Base-by-base conservation (phyloP, 805 yeast species). In the Cyberlindnera bimundalis region DNA sequence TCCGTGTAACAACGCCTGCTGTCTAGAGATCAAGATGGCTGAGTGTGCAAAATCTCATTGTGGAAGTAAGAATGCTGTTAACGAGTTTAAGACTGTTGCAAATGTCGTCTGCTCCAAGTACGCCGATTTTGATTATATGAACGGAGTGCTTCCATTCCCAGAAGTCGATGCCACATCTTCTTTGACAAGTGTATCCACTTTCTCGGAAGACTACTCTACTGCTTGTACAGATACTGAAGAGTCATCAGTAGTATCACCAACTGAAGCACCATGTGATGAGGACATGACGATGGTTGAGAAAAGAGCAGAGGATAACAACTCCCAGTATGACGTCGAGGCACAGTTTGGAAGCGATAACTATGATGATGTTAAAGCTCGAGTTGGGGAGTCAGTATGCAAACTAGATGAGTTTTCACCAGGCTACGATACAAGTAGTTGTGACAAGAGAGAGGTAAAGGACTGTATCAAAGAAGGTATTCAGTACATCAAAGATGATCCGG, bases 1-100 rank as follows among this genome's bases (percentile, higher is more conserved):
- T 27, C 43, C 45, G 0, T 55, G 59, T 26, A 53, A 53, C 33
- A 44, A 38, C 26, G 59, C 59, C 6, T 55, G 59, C 34, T 55
- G 59, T 39, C 47, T 49, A 13, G 51, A 52, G 33, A 49, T 45
- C 9, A 39, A 48, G 26, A 53, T 53, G 58, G 55, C 49, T 1
- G 33, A 46, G 24, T 55, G 59, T 41, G 54, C 59, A 2, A 40
- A 45, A 24, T 33, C 46, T 0, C 50, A 50, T 20, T 55, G 59
- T 31, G 36, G 37, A 12, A 48, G 43, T 27, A 45, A 43, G 26
- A 45, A 29, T n/a, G 47, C 52, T 0, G 41, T 50, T 7, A 40
- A 27, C 10, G 40, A 45, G 17, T 53, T 55, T 33, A 35, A 42
- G 35, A 24, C 33, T 2, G 34, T 47, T 21, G 54, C 59, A 4